Evolutionary conservation across 1,139 yeast genomes (phyloP).

Genomic region (Hansenula lynferdii): DNA sequence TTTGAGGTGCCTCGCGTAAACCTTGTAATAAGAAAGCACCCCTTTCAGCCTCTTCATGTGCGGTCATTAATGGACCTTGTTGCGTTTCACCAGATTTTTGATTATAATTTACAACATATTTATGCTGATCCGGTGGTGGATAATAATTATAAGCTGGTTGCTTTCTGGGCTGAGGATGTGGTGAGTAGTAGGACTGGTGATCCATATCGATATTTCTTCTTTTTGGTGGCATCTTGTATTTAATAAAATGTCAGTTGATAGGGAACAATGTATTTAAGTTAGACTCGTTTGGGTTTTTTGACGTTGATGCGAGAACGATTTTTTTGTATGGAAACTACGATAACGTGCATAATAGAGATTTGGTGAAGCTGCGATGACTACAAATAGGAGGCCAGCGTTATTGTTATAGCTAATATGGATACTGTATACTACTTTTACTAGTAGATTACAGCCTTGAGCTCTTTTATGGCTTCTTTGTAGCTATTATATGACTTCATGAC

Average conservation of each 20-base stretch:
- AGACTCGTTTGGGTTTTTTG: background rate
- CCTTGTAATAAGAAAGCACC: background rate
- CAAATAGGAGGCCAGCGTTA: too few relatives aligned
- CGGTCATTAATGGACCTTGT: background rate
- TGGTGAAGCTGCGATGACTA: background rate
- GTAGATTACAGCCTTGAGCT: too few relatives aligned
- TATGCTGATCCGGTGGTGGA: background rate
- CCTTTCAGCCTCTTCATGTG: background rate
- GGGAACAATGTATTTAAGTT: too few relatives aligned
- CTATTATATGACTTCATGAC: too few relatives aligned
- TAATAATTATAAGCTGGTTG: slow-evolving; percentile 1
- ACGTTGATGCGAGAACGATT: background rate
- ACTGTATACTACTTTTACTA: too few relatives aligned
- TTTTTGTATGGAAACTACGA: background rate
- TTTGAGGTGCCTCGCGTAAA: background rate
- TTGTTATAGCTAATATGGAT: too few relatives aligned
- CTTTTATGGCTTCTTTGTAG: too few relatives aligned
- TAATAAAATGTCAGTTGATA: too few relatives aligned
- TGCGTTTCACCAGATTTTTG: too few relatives aligned
- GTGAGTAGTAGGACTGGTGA: background rate
- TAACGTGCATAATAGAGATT: background rate
- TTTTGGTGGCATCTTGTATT: background rate
- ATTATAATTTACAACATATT: background rate
- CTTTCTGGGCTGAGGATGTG: background rate
- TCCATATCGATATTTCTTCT: background rate